These are phyloP conservation scores for Periconia macrospinosa DNA, from an alignment of 2,329 filamentous ascomycete genomes.

Conservation along the genomic window DNA sequence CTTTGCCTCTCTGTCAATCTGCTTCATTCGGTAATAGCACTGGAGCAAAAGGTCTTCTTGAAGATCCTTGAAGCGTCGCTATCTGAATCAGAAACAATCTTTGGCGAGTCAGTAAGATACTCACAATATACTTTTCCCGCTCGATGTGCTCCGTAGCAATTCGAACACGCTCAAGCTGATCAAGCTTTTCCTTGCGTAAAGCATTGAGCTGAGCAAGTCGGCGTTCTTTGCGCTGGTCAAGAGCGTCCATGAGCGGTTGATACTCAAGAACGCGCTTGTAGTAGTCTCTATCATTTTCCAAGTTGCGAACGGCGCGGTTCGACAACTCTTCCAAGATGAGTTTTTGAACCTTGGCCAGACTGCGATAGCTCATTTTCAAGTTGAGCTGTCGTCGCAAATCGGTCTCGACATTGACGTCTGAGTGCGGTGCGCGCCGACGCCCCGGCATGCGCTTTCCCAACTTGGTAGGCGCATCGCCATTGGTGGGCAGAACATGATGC, in stretches of 20 bases:
- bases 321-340: conserved; percentile 67
- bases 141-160: conserved; percentile 39
- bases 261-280: conserved; percentile 60
- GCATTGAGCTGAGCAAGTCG: conserved; percentile 44
- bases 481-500: conserved; percentile 38
- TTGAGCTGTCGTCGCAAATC: conserved; percentile 62
- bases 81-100: conserved; percentile 9
- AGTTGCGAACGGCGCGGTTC: conserved; percentile 59
- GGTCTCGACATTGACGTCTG: conserved; percentile 49
- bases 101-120: conserved; percentile 3
- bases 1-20: conserved; percentile 41
- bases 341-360: conserved; percentile 65
- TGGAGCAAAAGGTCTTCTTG: conserved; percentile 37
- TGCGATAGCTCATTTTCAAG: conserved; percentile 66
- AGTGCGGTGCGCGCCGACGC: conserved; percentile 51
- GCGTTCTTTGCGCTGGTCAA: conserved; percentile 52
- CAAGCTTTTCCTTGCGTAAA: conserved; percentile 40
- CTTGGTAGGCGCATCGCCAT: conserved; percentile 41
- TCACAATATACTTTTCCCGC: conserved; percentile 40
- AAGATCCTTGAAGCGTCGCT: conserved; percentile 38
- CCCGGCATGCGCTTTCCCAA: conserved; percentile 44
- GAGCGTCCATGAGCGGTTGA: conserved; percentile 52
- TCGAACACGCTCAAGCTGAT: conserved; percentile 40
- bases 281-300: conserved; percentile 57
- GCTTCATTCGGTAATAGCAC: conserved; percentile 43